phyloP scores from a whole-genome alignment of 352 stramenopile genomes.

The Blastocystis sp. region DNA sequence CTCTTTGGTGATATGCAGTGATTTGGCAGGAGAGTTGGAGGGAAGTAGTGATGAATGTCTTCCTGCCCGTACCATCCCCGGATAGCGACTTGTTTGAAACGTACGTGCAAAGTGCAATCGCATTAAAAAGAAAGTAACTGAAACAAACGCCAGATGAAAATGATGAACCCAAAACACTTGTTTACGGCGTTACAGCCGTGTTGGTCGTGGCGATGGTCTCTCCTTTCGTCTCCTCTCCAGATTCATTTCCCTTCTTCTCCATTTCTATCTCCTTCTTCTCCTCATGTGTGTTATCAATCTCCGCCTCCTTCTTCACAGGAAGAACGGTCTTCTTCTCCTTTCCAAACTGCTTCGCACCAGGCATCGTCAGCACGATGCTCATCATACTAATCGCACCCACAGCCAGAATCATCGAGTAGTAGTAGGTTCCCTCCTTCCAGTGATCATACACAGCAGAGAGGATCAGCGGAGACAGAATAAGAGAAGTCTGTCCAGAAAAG shows the following conservation, averaged over 20 bases:
- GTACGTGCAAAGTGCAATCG: no score
- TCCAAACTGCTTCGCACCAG: conserved; percentile 14
- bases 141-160: no score
- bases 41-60: no score
- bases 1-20: no score
- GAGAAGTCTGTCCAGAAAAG: not conserved
- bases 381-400: not conserved
- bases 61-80: no score
- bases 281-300: not conserved
- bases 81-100: no score
- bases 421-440: not conserved
- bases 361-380: not conserved
- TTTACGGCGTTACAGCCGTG: not conserved
- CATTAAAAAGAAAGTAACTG: no score
- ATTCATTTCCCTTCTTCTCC: not conserved
- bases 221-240: not conserved
- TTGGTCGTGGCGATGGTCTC: not conserved
- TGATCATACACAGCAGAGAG: not conserved
- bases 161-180: not conserved
- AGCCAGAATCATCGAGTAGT: conserved; percentile 11
- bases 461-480: not conserved
- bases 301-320: not conserved
- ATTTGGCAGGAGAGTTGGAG: no score
- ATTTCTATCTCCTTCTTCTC: not conserved
- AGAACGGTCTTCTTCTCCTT: not conserved